These are phyloP conservation scores for Triadica sebifera DNA, from an alignment of 345 rosid species.

Conservation along the genomic window DNA sequence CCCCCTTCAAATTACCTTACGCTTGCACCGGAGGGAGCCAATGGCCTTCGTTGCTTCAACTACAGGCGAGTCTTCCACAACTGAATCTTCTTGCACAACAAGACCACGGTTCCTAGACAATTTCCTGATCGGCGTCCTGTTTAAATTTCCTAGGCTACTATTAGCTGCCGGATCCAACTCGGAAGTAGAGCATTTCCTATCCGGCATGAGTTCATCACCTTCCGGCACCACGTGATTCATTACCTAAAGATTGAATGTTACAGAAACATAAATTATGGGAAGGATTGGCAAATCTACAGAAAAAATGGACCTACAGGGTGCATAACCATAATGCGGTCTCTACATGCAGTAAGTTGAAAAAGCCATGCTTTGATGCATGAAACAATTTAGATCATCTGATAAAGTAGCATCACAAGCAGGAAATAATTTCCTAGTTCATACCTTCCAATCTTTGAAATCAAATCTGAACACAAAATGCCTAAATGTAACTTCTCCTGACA, in stretches of 20 bases:
- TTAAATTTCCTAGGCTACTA: conserved; percentile 28
- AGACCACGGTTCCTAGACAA: conserved; percentile 74
- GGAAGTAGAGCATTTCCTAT: conserved; percentile 33
- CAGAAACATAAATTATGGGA: background rate
- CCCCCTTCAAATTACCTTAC: conserved; percentile 11
- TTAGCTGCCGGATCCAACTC: conserved; percentile 33
- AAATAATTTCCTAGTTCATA: conserved; percentile 16
- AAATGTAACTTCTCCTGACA: conserved; percentile 59
- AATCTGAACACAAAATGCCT: conserved; percentile 85
- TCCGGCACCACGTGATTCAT: conserved; percentile 49
- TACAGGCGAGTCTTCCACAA: conserved; percentile 40
- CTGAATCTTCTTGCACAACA: conserved; percentile 63
- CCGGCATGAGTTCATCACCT: conserved; percentile 83
- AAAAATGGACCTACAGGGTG: too few relatives aligned
- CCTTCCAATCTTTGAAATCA: conserved; percentile 94
- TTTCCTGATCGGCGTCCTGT: conserved; percentile 78
- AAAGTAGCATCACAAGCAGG: background rate
- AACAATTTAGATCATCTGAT: background rate
- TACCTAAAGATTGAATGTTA: conserved; percentile 34
- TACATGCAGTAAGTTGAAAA: background rate
- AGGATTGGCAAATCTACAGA: background rate
- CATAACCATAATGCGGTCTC: background rate
- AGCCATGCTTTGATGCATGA: background rate
- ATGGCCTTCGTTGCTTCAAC: background rate
- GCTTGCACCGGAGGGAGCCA: conserved; percentile 16